phyloP scores from a whole-genome alignment of 352 stramenopile species.

The Chrysophaeum taylorii region DNA sequence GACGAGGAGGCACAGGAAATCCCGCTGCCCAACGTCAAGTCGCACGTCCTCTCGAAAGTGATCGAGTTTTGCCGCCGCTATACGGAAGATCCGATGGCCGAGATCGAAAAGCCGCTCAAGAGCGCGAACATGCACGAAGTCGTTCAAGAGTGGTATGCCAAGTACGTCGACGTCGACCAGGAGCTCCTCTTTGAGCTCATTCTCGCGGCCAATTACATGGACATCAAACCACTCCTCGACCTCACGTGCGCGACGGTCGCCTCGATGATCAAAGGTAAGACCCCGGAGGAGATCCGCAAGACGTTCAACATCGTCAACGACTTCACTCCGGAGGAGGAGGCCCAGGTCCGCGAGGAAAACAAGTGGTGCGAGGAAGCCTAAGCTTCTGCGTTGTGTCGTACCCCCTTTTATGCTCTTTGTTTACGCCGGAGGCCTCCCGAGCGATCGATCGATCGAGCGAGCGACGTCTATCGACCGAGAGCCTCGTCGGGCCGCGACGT shows the following conservation, averaged over 20 bases:
- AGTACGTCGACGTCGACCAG: conserved; percentile 98
- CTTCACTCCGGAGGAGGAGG: conserved; percentile 98
- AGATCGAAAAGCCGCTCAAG: conserved; percentile 99
- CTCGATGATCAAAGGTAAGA: conserved; percentile 91
- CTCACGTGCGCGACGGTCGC: conserved; percentile 76
- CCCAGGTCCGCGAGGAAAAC: conserved; percentile 98
- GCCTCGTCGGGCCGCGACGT: too few species aligned
- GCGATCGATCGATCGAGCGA: too few species aligned
- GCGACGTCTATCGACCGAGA: too few species aligned
- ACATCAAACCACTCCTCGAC: conserved; percentile 75
- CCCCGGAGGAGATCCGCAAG: conserved; percentile 95
- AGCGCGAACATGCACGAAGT: conserved; percentile 94
- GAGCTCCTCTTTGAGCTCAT: conserved; percentile 99
- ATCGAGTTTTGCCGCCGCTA: conserved; percentile 94
- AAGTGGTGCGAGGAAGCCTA: conserved; percentile 99
- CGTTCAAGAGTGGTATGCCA: conserved; percentile 98
- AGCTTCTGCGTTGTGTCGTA: too few species aligned
- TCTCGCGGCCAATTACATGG: conserved; percentile 99
- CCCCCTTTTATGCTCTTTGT: too few species aligned
- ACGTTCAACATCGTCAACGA: conserved; percentile 99
- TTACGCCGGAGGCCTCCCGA: too few species aligned
- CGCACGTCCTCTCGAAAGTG: conserved; percentile 85
- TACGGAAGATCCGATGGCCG: conserved; percentile 82
- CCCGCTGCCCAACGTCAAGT: conserved; percentile 93
- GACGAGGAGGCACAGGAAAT: conserved; percentile 91